phyloP scores from a whole-genome alignment of 1,139 yeast species.

The Debaryomyces coudertii region DNA sequence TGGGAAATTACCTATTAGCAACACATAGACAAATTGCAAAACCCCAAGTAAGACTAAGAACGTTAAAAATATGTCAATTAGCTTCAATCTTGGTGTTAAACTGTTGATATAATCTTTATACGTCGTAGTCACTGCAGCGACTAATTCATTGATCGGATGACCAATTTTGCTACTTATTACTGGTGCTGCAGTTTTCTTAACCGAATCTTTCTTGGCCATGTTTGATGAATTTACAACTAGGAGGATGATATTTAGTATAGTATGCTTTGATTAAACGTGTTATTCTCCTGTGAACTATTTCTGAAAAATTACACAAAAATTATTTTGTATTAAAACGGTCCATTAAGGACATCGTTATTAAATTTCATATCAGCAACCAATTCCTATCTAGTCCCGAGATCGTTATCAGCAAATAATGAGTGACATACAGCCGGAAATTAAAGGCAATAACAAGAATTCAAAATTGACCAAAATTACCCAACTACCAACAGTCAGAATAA shows the following conservation, averaged over 20 bases:
- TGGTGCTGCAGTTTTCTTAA: slow-evolving; percentile 28
- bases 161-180: slow-evolving; percentile 3
- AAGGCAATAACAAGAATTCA: not conserved
- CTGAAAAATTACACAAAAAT: slow-evolving; percentile 9
- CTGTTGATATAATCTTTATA: slow-evolving; percentile 46
- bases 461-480: slow-evolving; percentile 23
- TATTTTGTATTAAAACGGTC: not conserved
- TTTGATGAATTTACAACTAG: slow-evolving; percentile 11
- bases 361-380: not conserved
- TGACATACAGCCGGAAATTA: not conserved
- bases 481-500: slow-evolving; percentile 67
- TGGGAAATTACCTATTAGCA: slow-evolving; percentile 86
- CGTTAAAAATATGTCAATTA: slow-evolving; percentile 76
- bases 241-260: not conserved
- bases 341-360: not conserved
- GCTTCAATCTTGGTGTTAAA: slow-evolving; percentile 53
- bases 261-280: slow-evolving; percentile 8
- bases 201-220: slow-evolving; percentile 45
- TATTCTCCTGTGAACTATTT: slow-evolving; percentile 15
- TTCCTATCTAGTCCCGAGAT: not conserved
- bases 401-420: not conserved
- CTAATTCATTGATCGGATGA: slow-evolving; percentile 42
- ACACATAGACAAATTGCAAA: slow-evolving; percentile 75
- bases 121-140: slow-evolving; percentile 52
- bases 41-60: slow-evolving; percentile 77